A percentile compares a stretch with the other conserved stretches of the same genome.
Conservation (phyloP, 805 yeast species). For the Yamadazyma endophytica region DNA sequence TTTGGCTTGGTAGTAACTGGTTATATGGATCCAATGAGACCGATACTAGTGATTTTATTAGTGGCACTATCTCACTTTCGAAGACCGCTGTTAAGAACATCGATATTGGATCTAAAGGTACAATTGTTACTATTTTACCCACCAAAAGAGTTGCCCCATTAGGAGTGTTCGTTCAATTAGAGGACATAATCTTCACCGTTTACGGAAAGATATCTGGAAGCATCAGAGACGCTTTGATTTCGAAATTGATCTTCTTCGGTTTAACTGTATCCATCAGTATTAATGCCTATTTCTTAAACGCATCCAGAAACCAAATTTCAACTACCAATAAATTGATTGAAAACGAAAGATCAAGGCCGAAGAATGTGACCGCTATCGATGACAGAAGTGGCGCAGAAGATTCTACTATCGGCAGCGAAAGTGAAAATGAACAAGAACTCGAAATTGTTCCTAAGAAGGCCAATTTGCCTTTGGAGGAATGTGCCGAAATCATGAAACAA, state of each 20-base stretch:
- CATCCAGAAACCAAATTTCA: slow-evolving; percentile 64
- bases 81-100: slow-evolving; percentile 41
- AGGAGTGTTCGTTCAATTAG: slow-evolving; percentile 52
- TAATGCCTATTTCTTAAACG: slow-evolving; percentile 82
- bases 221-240: slow-evolving; percentile 73
- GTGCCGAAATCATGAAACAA: slow-evolving; percentile 56
- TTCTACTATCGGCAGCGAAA: slow-evolving; percentile 25
- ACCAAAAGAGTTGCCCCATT: slow-evolving; percentile 56
- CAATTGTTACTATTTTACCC: slow-evolving; percentile 56
- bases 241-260: slow-evolving; percentile 70
- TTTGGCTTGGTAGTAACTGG: slow-evolving; percentile 72
- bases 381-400: slow-evolving; percentile 12
- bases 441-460: slow-evolving; percentile 19
- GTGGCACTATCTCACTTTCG: slow-evolving; percentile 22
- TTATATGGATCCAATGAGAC: slow-evolving; percentile 31
- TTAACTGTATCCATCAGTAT: slow-evolving; percentile 73
- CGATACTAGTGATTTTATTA: slow-evolving; percentile 4
- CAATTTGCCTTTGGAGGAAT: slow-evolving; percentile 56
- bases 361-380: slow-evolving; percentile 15
- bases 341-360: slow-evolving; percentile 33
- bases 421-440: slow-evolving; percentile 19
- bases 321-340: slow-evolving; percentile 38
- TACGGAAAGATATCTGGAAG: slow-evolving; percentile 59
- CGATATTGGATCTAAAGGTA: slow-evolving; percentile 43
- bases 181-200: slow-evolving; percentile 52